phyloP scores from a whole-genome alignment of 2,329 filamentous ascomycete genomes.

The Trichoderma arundinaceum region DNA sequence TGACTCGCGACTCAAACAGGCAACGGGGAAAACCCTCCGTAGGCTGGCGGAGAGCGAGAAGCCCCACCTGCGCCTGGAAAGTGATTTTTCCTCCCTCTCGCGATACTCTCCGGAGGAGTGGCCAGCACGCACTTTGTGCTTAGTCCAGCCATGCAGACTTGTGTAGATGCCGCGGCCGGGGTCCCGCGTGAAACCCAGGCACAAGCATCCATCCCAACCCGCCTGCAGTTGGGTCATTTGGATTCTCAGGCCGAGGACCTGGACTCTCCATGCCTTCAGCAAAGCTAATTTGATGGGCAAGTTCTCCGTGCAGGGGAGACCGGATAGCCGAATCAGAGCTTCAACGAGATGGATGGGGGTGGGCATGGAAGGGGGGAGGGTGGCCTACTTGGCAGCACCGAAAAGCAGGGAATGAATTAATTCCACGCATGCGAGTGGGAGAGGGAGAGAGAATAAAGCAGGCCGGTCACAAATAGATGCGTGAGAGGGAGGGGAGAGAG shows the following conservation, averaged over 20 bases:
- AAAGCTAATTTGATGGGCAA: slow-evolving; percentile 18
- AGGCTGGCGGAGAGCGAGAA: slow-evolving; percentile 13
- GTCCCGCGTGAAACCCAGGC: slow-evolving; percentile 28
- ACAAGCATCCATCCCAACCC: slow-evolving; percentile 21
- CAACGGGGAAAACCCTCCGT: slow-evolving; percentile 23
- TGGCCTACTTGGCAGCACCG: neutral
- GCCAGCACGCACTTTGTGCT: neutral
- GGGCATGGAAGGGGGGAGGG: neutral
- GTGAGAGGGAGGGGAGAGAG: neutral
- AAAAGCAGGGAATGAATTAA: slow-evolving; percentile 17
- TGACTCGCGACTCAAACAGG: slow-evolving; percentile 16
- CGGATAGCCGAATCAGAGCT: slow-evolving; percentile 5
- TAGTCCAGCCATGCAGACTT: neutral
- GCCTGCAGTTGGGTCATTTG: neutral
- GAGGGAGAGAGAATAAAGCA: neutral
- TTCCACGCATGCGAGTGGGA: neutral
- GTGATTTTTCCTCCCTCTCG: neutral
- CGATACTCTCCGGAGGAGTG: neutral
- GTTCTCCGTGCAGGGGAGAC: slow-evolving; percentile 23
- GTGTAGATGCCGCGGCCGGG: slow-evolving; percentile 19
- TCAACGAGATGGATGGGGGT: slow-evolving; percentile 3
- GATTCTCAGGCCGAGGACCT: neutral
- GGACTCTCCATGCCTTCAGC: no score
- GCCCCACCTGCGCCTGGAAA: neutral
- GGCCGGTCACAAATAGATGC: neutral